Conservation (phyloP, 306 rosid genomes). For the Quercus aquifolioides region DNA sequence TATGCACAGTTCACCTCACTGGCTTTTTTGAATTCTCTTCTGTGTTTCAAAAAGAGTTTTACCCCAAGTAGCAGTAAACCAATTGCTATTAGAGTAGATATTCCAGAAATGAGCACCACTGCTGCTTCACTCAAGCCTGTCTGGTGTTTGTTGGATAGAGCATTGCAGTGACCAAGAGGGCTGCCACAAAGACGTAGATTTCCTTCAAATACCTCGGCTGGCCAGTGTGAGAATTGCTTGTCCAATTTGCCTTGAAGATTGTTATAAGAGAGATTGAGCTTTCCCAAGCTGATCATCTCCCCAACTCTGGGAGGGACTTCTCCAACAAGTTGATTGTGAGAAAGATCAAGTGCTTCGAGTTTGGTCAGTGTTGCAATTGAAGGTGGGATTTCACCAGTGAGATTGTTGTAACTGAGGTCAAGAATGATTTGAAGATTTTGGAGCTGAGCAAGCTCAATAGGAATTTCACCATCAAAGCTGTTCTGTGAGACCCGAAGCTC, state of each 20-base stretch:
- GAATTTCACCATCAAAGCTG: slow-evolving; percentile 62
- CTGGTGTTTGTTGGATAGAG: slow-evolving; percentile 15
- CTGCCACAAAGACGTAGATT: slow-evolving; percentile 72
- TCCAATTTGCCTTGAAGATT: slow-evolving; percentile 61
- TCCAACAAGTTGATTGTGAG: slow-evolving; percentile 78
- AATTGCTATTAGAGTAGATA: slow-evolving; percentile 68
- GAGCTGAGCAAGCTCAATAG: slow-evolving; percentile 68
- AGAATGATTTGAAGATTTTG: slow-evolving; percentile 84
- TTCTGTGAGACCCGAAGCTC: slow-evolving; percentile 71
- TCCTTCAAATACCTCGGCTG: slow-evolving; percentile 61
- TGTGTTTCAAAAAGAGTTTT: slow-evolving; percentile 43
- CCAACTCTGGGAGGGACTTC: slow-evolving; percentile 68
- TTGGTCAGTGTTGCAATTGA: slow-evolving; percentile 53
- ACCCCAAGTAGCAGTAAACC: slow-evolving; percentile 49
- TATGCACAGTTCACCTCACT: slow-evolving; percentile 51
- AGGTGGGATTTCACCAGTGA: slow-evolving; percentile 70
- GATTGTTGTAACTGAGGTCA: slow-evolving; percentile 79
- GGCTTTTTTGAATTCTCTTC: slow-evolving; percentile 40
- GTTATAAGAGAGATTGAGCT: slow-evolving; percentile 84
- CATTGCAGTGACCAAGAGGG: slow-evolving; percentile 55
- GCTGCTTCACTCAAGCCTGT: slow-evolving; percentile 46
- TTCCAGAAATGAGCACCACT: slow-evolving; percentile 54
- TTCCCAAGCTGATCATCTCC: slow-evolving; percentile 84
- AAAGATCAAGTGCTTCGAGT: slow-evolving; percentile 83
- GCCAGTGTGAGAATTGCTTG: slow-evolving; percentile 71